Base-by-base conservation (phyloP, 768 basidiomycete genomes). In the Flagelloscypha sp. region DNA sequence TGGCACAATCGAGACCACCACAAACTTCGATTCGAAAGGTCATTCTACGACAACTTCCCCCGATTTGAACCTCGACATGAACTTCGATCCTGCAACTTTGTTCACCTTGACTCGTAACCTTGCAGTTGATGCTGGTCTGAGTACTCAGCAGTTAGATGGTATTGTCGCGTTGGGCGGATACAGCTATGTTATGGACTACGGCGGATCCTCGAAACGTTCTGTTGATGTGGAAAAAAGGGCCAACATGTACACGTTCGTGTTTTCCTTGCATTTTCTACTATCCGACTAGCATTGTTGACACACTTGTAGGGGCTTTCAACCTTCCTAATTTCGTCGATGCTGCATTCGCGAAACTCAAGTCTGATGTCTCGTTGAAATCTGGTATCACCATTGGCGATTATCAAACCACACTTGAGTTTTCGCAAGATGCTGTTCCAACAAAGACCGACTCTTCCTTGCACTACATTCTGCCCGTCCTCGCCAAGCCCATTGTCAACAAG, bases 401-500 rank as follows among this genome's bases (percentile, higher is more conserved):
- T 44, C 41, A 57, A 30, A 84, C 83, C 4, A 68, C 68, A 6
- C 53, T 86, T 36, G 55, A 67, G n/a, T 82, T 79, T 48, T 66
- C 63, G 5, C 83, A 86, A 47, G 46, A 48, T 18, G 53, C 51
- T 27, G 66, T 86, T 12, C 66, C 73, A 1, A 78, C 73, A 12
- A 48, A 56, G 17, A 84, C 83, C 0, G 83, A 84, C 48, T 49
- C 65, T 12, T 74, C 64, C 28, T 59, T 85, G 37, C 62, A 79
- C 42, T 53, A 79, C 23, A 72, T 85, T 35, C 61, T 86, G 5
- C 83, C 81, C 5, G 48, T 80, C 27, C 68, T 86, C 38, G 83
- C 83, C 0, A 64, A 72, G 35, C 83, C 83, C 4, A 83, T 86
- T 37, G 82, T 85, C 5, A 79, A 84, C 52, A 74, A 71, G 42